Evolutionary conservation across 441 rosid genomes (phyloP), one percentile per base, ranked within the genome.

Genomic region (Metrosideros polymorpha): DNA sequence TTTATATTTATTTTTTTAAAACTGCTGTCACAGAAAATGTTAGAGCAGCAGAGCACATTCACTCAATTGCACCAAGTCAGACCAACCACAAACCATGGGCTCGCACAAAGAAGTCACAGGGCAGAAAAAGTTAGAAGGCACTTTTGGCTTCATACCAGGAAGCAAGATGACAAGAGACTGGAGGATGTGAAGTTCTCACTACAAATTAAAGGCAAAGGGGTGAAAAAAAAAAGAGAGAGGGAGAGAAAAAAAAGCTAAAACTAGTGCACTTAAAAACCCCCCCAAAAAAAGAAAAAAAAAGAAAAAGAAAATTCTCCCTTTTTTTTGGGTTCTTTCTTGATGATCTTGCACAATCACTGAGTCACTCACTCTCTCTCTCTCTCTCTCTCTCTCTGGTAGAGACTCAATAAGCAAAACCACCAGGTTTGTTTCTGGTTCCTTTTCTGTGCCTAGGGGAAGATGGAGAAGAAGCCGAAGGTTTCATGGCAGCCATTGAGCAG

Each of bases 321-420:
- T 18, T 7, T 17, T 29, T 61, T 61, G 9, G 39, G 39, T 61
- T 15, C 71, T 29, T 61, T 61, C 71, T 61, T 4, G 35, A 12
- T 14, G 22, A 15, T 30, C 24, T 61, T 30, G 9, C 71, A 29
- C 39, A 30, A 30, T n/a, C n/a, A n/a, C n/a, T n/a, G n/a, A n/a
- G n/a, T 30, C 9, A 15, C 66, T 57, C 66, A 12, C 75, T 59
- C 75, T 18, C 75, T 52, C 55, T 50, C 53, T 51, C 22, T 6
- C 5, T 61, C 75, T 57, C 66, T 30, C 75, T 30, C 76, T 32
- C 43, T 19, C 76, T 32, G 24, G 19, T 24, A 27, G 51, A 85
- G 82, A 45, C 30, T 85, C 49, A 94, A 88, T 91, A 94, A 6
- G 90, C 92, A 82, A 93, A 94, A 88, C 94, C 96, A 87, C 95